Base-by-base conservation (phyloP, 176 grass and related monocot genomes). In the Eragrostis nindensis region DNA sequence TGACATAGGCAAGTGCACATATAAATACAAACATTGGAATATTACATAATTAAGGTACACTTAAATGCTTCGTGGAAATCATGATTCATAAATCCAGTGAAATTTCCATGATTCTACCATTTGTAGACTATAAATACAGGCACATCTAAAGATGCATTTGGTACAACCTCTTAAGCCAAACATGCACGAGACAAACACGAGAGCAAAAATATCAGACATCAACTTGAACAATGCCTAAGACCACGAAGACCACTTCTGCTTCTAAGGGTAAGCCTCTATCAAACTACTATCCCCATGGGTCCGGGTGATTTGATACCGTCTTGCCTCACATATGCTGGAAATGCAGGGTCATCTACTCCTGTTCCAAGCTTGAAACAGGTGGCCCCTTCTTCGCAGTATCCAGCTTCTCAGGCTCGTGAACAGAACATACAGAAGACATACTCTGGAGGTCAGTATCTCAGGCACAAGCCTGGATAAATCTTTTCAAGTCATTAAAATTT, bases 61-160 rank as follows among this genome's bases (percentile, higher is more conserved):
- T 7, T 64, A 64, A 38, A 48, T 15, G 16, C 27, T 7, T 36
- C 4, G 36, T 2, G 36, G 13, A 64, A 64, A 6, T 36, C 15
- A 18, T 36, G 6, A 36, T 64, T 18, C 14, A 18, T 36, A 15
- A 38, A 7, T 64, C 29, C 6, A 18, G 18, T 17, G 62, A 64
- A 64, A 29, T 64, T 64, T 64, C 29, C 62, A 63, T 63, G 60
- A 63, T 63, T 63, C 27, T 63, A 63, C 60, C 29, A 18, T 8
- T 64, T 17, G 17, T 38, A 17, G 6, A 14, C 62, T 64, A 64
- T 64, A 64, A 36, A 64, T 18, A 64, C 21, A 2, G 29, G 62
- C 62, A 36, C 13, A 8, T 18, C 46, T 48, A 9, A 13, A 48
- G 46, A 48, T 15, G 13, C 10, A 48, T 48, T 13, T 48, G 14